Base-by-base conservation (phyloP, 2,329 filamentous ascomycete genomes). In the Ophiostoma sp. region DNA sequence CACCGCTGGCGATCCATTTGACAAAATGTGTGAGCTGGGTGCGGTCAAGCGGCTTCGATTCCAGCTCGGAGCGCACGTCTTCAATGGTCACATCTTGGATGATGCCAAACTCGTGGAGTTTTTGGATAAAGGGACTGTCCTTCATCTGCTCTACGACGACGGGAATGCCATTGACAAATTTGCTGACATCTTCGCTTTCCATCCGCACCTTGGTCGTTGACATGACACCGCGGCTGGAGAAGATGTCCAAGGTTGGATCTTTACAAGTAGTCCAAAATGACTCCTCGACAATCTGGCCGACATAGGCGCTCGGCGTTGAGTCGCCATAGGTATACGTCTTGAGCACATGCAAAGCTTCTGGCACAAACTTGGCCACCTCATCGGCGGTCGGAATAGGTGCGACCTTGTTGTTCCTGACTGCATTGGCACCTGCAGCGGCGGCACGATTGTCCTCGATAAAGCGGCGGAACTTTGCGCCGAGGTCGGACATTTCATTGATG, bases 241-340 rank as follows among this genome's bases (percentile, higher is more conserved):
- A 89, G 7, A 97, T 86, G 76, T 97, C 94, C 71, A 98, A 93
- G 0, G 87, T 90, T 2, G 92, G 88, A 73, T 90, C 90, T 77
- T 88, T 90, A 76, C 91, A 95, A 73, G 92, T 94, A 48, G 89
- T 96, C 95, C 95, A 99, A 77, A 99, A 99, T 0, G 93, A 92
- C 79, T 97, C 92, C 76, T 97, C 94, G 69, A 99, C 92, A 72
- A 92, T 90, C 76, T 93, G 88, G 0, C 93, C 92, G 27, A 98
- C 91, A 72, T 91, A 86, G 0, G 86, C 86, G 72, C 91, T 96
- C 1, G 95, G 95, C 0, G 96, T 98, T 1, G 95, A 97, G 76
- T 97, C 92, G 52, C 85, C 86, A 74, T 95, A 96, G 0, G 91
- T 92, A 77, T 95, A 99, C 23, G 95, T 94, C 74, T 92, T 91